Evolutionary conservation across 441 rosid genomes (phyloP), one percentile per base, ranked within the genome.

Genomic region (Populus hybrid): DNA sequence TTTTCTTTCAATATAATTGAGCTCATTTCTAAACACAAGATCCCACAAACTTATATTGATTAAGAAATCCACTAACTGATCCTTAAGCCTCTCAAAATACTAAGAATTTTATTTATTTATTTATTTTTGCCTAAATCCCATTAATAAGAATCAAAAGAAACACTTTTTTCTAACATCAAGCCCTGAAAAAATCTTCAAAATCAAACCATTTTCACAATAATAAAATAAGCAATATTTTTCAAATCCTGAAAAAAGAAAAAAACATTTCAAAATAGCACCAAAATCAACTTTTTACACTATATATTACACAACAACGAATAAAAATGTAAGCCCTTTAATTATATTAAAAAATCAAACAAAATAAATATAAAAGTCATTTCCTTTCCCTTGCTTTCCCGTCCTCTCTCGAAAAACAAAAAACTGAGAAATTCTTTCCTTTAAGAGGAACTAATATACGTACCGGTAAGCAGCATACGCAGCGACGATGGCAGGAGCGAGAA

Each of bases 371-470:
- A n/a, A 59, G 24, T 20, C 64, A 8, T 20, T 57, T 57, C 64
- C 5, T 3, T 59, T 8, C 24, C 10, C 65, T 59, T 59, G 4
- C 5, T 9, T 8, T 59, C 11, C 65, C 24, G 0, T 59, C 2
- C 24, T 1, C 26, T n/a, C 26, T n/a, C 2, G n/a, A n/a, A n/a
- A n/a, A n/a, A n/a, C n/a, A n/a, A 57, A 26, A 50, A 59, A 20
- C 1, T n/a, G 0, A 59, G 65, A 59, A 9, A n/a, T n/a, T 8
- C 4, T n/a, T 61, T 61, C 12, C 11, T 3, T 3, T 3, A 1
- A 20, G n/a, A 12, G n/a, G n/a, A 68, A 5, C 67, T 35, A 3
- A 10, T 67, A 69, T 26, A 32, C 42, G 7, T 78, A 85, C 87
- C 75, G 75, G 34, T 24, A 57, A 61, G 72, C 42, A 66, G 76